phyloP scores from a whole-genome alignment of 2,329 filamentous ascomycete genomes.

The Periglandula ipomoeae region DNA sequence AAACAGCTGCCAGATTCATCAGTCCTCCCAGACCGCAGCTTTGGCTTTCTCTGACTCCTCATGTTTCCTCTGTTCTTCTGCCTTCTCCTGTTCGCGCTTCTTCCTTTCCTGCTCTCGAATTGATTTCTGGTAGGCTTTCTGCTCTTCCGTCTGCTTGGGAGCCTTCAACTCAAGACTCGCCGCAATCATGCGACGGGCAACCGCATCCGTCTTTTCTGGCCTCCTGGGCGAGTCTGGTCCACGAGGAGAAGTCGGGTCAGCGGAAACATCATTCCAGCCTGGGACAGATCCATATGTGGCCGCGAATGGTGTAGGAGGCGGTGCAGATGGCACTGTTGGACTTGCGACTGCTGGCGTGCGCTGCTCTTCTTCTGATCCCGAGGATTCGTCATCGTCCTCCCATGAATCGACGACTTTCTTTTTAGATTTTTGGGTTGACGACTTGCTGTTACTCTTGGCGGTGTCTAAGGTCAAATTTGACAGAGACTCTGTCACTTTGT shows the following conservation, averaged over 20 bases:
- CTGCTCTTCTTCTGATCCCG: constrained; percentile 22
- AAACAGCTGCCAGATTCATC: constrained; percentile 11
- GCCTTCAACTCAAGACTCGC: constrained; percentile 74
- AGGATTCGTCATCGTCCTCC: constrained; percentile 50
- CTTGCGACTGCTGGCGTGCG: constrained; percentile 32
- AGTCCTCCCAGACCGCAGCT: constrained; percentile 79
- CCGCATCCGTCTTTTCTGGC: constrained; percentile 89
- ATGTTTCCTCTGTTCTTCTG: constrained; percentile 49
- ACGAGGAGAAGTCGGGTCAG: background rate
- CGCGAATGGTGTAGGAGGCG: constrained; percentile 59
- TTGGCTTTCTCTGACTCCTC: constrained; percentile 68
- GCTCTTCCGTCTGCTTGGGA: constrained; percentile 78
- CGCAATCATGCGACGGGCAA: constrained; percentile 83
- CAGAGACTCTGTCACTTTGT: constrained; percentile 20
- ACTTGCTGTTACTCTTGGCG: constrained; percentile 7
- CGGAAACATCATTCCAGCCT: constrained; percentile 2
- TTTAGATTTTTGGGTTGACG: constrained; percentile 17
- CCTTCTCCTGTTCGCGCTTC: constrained; percentile 62
- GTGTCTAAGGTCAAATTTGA: constrained; percentile 22
- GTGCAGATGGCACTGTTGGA: constrained; percentile 33
- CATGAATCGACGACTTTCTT: constrained; percentile 33
- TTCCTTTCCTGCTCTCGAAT: constrained; percentile 78
- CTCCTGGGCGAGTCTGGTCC: constrained; percentile 27
- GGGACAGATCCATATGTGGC: constrained; percentile 21
- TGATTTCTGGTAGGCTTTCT: constrained; percentile 75